Evolutionary conservation across 2,329 filamentous ascomycete species (phyloP).

Genomic region (Trichoderma breve): DNA sequence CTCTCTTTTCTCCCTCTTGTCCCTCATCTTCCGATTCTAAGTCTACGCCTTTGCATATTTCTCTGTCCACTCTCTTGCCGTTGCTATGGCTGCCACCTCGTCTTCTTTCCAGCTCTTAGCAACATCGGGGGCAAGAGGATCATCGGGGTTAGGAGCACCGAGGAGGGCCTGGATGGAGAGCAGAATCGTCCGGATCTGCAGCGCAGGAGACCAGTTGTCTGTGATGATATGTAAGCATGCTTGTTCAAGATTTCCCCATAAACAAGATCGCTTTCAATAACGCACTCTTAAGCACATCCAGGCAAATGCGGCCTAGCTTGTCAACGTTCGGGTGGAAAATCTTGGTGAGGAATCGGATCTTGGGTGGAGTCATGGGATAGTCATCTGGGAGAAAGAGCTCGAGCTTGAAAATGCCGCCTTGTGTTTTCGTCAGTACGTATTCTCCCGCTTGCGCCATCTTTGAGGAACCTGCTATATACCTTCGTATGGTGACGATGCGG

Average conservation of each 20-base stretch:
- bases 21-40: not conserved
- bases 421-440: not conserved
- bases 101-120: conserved; percentile 98
- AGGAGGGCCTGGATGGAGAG: conserved; percentile 96
- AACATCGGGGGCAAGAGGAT: conserved; percentile 96
- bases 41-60: conserved; percentile 65
- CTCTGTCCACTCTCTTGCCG: conserved; percentile 87
- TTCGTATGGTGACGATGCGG: conserved; percentile 90
- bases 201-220: conserved; percentile 98
- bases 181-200: conserved; percentile 98
- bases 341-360: conserved; percentile 97
- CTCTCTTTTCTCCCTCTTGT: not conserved
- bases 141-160: conserved; percentile 94
- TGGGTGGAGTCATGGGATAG: conserved; percentile 98
- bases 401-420: conserved; percentile 85
- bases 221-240: conserved; percentile 21
- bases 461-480: conserved; percentile 51
- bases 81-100: conserved; percentile 86
- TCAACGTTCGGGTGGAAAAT: conserved; percentile 99
- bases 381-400: conserved; percentile 97
- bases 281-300: conserved; percentile 95
- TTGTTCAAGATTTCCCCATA: not conserved
- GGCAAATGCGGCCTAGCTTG: conserved; percentile 91
- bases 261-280: not conserved
- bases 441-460: not conserved